Evolutionary conservation across 225 moss, liverwort and hornwort genomes (phyloP), one percentile per base, ranked within the genome.

Genomic region (Physcomitrium patens): DNA sequence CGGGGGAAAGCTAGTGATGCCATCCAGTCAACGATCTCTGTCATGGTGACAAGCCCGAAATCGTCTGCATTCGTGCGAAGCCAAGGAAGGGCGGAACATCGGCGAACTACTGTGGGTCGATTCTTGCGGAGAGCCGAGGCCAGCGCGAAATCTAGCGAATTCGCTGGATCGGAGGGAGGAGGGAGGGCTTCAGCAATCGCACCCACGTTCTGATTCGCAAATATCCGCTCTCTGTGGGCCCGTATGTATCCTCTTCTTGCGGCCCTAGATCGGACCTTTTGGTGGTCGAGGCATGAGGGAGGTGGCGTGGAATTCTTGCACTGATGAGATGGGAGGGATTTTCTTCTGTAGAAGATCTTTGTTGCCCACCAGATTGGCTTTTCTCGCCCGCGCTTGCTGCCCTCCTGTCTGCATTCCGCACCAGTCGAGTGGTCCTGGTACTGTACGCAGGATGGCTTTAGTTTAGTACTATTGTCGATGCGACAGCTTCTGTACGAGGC

Each of bases 181-280:
- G 43, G 41, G 56, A 17, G 37, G 20, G 22, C 50, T 48, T 15
- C 56, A 26, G 26, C 31, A 64, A 37, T 37, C 31, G 31, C 2
- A 37, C 31, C 31, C 46, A 53, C 52, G 52, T 71, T 80, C 31
- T 50, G 65, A 45, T 60, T 66, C 58, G 76, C 59, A 71, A 60
- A 60, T 52, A 70, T 76, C 58, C 70, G 51, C 58, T 20, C 6
- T 17, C 65, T 37, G 75, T 80, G 75, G 80, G 80, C 70, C 80
- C 75, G 43, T 65, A 65, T 52, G 18, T 22, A 42, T 58, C 75
- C 75, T 47, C 63, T 80, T 70, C 24, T 15, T 69, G 75, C 64
- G 54, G 3, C 31, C 69, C 22, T 22, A 54, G 79, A 63, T 57
- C 69, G 37, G 19, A 63, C 49, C 48, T 55, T 57, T 3, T 1